Percentiles rank a stretch among this genome's conserved stretches.
These are phyloP conservation scores for Fusarium sp. DNA, from an alignment of 2,329 filamentous ascomycete genomes.

Conservation along the genomic window DNA sequence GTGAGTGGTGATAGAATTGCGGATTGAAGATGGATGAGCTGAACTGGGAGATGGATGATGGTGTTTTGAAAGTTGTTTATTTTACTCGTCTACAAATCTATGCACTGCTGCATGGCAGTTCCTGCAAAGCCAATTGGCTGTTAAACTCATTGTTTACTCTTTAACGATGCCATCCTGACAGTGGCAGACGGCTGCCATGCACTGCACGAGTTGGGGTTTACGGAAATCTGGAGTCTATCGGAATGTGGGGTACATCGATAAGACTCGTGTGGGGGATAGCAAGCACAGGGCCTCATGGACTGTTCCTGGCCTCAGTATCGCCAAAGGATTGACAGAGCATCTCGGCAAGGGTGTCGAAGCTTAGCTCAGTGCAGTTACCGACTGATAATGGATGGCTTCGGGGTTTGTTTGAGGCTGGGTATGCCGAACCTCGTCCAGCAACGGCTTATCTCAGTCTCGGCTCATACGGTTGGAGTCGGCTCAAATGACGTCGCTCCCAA, in stretches of 20 bases:
- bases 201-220: conserved; percentile 3
- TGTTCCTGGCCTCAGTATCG: background rate
- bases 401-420: conserved; percentile 10
- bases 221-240: conserved; percentile 28
- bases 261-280: conserved; percentile 34
- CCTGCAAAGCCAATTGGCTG: background rate
- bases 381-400: background rate
- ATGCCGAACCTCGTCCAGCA: conserved; percentile 39
- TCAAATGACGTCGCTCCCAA: conserved; percentile 46
- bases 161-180: conserved; percentile 10
- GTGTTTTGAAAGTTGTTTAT: background rate
- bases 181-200: conserved; percentile 13
- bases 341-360: background rate
- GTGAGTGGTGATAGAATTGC: background rate
- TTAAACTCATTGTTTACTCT: background rate
- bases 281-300: conserved; percentile 6
- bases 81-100: background rate
- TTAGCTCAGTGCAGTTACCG: background rate
- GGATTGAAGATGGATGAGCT: background rate
- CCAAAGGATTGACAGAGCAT: background rate
- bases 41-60: background rate
- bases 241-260: conserved; percentile 37
- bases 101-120: background rate
- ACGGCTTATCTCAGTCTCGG: conserved; percentile 42
- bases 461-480: conserved; percentile 46